Percentiles rank a stretch among this genome's conserved stretches.
Conservation (phyloP, 768 basidiomycete genomes). For the Trametopsis cervina region DNA sequence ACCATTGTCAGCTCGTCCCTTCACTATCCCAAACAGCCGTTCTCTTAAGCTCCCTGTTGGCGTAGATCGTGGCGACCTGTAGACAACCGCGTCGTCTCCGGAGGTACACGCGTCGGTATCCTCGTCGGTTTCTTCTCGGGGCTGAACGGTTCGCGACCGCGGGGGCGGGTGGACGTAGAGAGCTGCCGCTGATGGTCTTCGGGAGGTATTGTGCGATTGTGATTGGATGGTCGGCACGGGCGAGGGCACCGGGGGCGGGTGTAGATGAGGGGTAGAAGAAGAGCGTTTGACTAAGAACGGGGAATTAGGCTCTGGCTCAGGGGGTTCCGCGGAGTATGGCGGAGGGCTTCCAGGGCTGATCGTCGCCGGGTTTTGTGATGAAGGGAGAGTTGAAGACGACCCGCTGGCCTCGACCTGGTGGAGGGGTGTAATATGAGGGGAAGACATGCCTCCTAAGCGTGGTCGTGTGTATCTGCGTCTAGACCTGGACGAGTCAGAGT, state of each 20-base stretch:
- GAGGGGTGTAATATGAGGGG: background rate
- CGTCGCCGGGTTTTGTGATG: background rate
- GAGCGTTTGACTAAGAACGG: constrained; percentile 8
- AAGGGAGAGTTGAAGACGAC: background rate
- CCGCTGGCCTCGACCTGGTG: background rate
- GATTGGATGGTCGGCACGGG: background rate
- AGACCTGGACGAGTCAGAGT: background rate
- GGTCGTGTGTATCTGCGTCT: background rate
- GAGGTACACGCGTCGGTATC: constrained; percentile 2
- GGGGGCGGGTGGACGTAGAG: background rate
- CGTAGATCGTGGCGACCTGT: constrained; percentile 4
- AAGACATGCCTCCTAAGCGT: background rate
- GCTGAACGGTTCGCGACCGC: background rate
- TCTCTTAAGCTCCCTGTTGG: constrained; percentile 14
- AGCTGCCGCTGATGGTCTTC: constrained; percentile 3
- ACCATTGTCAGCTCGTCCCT: constrained; percentile 13
- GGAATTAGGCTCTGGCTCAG: constrained; percentile 1
- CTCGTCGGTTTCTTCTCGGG: constrained; percentile 6
- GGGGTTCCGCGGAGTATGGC: constrained; percentile 12
- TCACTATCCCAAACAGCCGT: constrained; percentile 18
- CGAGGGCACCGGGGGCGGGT: constrained; percentile 6
- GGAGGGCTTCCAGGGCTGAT: constrained; percentile 9
- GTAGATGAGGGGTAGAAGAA: constrained; percentile 12
- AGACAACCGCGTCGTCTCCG: constrained; percentile 13
- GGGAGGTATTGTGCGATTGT: constrained; percentile 3